Conservation (phyloP, 73 alveolate genomes). For the Paramecium biaurelia region DNA sequence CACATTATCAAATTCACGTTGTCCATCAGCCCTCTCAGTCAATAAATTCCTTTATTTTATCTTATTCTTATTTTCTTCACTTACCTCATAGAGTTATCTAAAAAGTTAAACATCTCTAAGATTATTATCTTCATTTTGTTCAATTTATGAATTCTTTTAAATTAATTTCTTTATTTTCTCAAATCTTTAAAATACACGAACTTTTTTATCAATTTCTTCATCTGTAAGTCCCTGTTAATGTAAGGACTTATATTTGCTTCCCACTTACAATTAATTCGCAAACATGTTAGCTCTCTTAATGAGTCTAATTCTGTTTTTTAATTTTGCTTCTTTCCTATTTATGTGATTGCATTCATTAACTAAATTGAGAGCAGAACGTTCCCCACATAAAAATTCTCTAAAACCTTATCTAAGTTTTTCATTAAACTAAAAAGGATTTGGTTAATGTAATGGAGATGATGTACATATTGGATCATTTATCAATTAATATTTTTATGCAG, state of each 20-base stretch:
- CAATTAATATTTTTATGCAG: neutral
- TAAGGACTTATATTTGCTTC: neutral
- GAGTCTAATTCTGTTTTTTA: neutral
- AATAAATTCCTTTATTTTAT: neutral
- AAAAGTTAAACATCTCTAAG: slow-evolving; percentile 1
- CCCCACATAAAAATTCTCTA: neutral
- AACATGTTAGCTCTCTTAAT: neutral
- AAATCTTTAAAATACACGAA: neutral
- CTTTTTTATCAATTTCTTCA: neutral
- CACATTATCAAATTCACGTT: slow-evolving; percentile 32
- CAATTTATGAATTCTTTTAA: neutral
- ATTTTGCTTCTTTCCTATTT: neutral
- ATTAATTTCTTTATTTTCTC: neutral
- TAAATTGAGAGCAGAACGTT: neutral
- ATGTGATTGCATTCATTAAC: slow-evolving; percentile 2
- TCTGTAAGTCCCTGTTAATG: neutral
- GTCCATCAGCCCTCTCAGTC: slow-evolving; percentile 2
- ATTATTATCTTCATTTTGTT: neutral
- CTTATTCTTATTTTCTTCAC: slow-evolving; percentile 20
- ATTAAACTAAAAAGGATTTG: neutral
- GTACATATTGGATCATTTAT: neutral
- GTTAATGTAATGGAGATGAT: neutral
- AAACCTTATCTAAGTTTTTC: neutral
- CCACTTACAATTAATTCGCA: neutral
- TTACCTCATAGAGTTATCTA: neutral